These are phyloP conservation scores for Aspergillus caelatus DNA, from an alignment of 2,329 filamentous ascomycete species.

Conservation along the genomic window DNA sequence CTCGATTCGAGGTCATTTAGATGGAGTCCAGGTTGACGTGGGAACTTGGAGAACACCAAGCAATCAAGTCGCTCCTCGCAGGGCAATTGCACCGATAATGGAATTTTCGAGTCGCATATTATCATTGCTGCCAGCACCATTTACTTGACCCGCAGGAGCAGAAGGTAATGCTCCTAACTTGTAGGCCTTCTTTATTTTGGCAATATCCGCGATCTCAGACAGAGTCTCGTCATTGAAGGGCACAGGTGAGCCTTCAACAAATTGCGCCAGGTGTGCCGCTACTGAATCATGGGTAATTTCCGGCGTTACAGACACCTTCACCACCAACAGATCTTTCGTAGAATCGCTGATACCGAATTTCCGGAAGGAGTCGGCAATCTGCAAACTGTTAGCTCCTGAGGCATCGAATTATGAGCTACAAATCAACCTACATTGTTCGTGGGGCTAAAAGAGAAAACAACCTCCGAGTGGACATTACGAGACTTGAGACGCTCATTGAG, in stretches of 20 bases:
- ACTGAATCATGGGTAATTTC: conserved; percentile 52
- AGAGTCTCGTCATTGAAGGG: conserved; percentile 68
- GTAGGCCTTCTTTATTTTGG: conserved; percentile 80
- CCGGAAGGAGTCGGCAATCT: conserved; percentile 92
- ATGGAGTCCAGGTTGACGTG: background rate
- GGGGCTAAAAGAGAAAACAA: conserved; percentile 76
- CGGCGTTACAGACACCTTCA: conserved; percentile 70
- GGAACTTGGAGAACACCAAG: background rate
- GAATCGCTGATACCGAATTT: conserved; percentile 77
- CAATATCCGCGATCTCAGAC: conserved; percentile 61
- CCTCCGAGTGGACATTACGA: conserved; percentile 85
- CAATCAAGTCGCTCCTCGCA: conserved; percentile 61
- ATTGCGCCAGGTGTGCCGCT: conserved; percentile 61
- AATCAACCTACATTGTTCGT: conserved; percentile 73
- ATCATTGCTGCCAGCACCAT: conserved; percentile 25
- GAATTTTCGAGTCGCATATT: conserved; percentile 61
- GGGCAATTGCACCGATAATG: conserved; percentile 75
- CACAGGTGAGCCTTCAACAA: conserved; percentile 64
- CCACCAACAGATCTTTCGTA: conserved; percentile 72
- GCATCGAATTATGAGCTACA: conserved; percentile 10
- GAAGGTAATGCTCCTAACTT: conserved; percentile 70
- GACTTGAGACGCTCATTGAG: conserved; percentile 68
- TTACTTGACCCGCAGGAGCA: conserved; percentile 25
- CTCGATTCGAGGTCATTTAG: background rate
- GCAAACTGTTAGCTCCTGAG: conserved; percentile 21